Evolutionary conservation across 2,329 filamentous ascomycete species (phyloP).

Genomic region (Ascosphaera aggregata): DNA sequence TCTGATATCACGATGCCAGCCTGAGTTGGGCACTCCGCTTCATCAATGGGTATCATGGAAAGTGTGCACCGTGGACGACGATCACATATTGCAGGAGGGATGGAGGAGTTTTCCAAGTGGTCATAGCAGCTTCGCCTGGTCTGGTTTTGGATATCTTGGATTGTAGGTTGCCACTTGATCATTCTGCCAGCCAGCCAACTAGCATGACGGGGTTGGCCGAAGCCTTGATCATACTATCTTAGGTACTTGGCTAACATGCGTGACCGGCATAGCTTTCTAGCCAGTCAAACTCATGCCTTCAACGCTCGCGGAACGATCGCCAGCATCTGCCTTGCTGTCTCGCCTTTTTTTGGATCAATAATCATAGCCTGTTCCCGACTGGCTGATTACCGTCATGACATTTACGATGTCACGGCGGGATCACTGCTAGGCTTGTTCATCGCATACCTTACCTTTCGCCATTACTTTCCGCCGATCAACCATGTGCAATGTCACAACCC

Average conservation of each 20-base stretch:
- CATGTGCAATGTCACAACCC: slow-evolving; percentile 28
- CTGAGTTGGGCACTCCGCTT: slow-evolving; percentile 31
- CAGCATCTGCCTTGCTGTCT: slow-evolving; percentile 29
- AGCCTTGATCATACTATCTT: background rate
- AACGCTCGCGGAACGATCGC: slow-evolving; percentile 33
- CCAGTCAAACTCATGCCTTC: slow-evolving; percentile 34
- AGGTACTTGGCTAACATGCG: no score
- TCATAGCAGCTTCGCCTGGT: slow-evolving; percentile 37
- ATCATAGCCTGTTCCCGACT: slow-evolving; percentile 38
- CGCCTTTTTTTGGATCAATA: slow-evolving; percentile 31
- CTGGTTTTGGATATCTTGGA: slow-evolving; percentile 35
- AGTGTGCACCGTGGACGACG: slow-evolving; percentile 25
- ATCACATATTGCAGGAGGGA: slow-evolving; percentile 36
- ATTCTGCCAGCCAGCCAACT: no score
- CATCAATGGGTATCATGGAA: slow-evolving; percentile 27
- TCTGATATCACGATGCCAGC: slow-evolving; percentile 68
- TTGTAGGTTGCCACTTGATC: slow-evolving; percentile 12
- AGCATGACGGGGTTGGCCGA: no score
- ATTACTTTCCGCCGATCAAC: slow-evolving; percentile 33
- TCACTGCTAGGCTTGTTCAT: slow-evolving; percentile 29
- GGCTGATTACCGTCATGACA: slow-evolving; percentile 40
- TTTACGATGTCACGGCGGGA: slow-evolving; percentile 36
- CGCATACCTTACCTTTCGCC: slow-evolving; percentile 33
- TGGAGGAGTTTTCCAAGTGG: slow-evolving; percentile 43
- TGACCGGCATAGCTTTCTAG: slow-evolving; percentile 16